Evolutionary conservation across 345 rosid genomes (phyloP), one percentile per base, ranked within the genome.

Genomic region (sweet orange (Citrus sinensis)): DNA sequence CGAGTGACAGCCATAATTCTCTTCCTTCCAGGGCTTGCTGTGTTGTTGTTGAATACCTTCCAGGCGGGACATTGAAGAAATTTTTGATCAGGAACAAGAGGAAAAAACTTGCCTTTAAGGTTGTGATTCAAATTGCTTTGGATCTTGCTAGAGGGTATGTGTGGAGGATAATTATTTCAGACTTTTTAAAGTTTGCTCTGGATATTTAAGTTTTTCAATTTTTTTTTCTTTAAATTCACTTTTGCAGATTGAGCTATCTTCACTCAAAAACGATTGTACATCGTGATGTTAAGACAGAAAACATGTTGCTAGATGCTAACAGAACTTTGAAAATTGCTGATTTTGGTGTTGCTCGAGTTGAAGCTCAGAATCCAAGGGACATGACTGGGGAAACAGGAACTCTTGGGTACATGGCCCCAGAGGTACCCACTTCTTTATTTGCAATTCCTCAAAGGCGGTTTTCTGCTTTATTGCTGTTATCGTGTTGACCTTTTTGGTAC

Each of bases 341-440:
- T 83, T 93, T 93, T 76, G 97, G 97, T 32, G 95, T 93, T 62
- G 97, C 97, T 59, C 91, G 94, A 73, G 92, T 93, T 60, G 97
- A 93, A 83, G 97, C 97, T 87, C 95, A 91, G 76, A 93, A 93
- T 78, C 95, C 94, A 80, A 85, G 91, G 76, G 97, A 91, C 80
- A 92, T 92, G 95, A 93, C 97, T 2, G 97, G 97, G 79, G 97
- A 91, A 83, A 93, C 97, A 62, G 95, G 97, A 76, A 93, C 95
- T 67, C 92, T 89, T 46, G 97, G 93, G 67, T 93, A 93, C 84
- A 93, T 91, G 97, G 97, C 95, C 24, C 95, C 95, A 0, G 97
- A 93, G 95, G 97, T 93, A 87, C 67, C 37, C 25, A 69, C 64
- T 37, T 69, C 51, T 79, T 76, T 27, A 25, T 63, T 63, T 42